Evolutionary conservation across 371 early-diverging fungal genomes (phyloP), one percentile per base, ranked within the genome.

Genomic region (Rhizomucor miehei): DNA sequence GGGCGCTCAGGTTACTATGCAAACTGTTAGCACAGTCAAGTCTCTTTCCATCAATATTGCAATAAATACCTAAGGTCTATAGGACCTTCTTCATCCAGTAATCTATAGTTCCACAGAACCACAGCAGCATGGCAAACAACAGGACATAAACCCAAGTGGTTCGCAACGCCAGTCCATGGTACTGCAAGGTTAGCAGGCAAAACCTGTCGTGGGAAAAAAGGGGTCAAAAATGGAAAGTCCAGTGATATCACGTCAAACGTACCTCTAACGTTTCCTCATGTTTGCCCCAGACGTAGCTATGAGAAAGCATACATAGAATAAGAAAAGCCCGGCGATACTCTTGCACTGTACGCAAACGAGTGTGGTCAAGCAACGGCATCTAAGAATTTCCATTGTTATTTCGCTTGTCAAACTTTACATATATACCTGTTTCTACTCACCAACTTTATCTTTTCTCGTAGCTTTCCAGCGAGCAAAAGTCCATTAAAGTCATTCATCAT

Each of bases 261-360:
- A 88, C 89, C 80, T 89, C 85, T 38, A 85, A 83, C n/a, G 84
- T 81, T 10, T 75, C 71, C 52, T 89, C 89, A 53, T 86, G 86
- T 57, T 90, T 89, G 29, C 91, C 90, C 95, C 95, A 94, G 10
- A 98, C 87, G 66, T 90, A 96, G 14, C 89, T 89, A 54, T 97
- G 97, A 5, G 91, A 88, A 24, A 98, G 68, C 73, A 95, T 89
- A 41, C 90, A 86, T 9, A 96, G 79, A 29, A 96, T 82, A 20
- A 91, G 61, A 63, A 88, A 95, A 10, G 92, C 97, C 44, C 98
- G 77, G 59, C 88, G 87, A 67, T 88, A 88, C 67, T 93, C 91
- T 51, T 81, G 77, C 43, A 71, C 63, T 6, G 77, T 80, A 37
- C 59, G 57, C 37, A 94, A 80, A 13, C 61, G 73, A 41, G 66